Evolutionary conservation across 176 grass and related monocot species (phyloP).

Genomic region (Avena insularis): DNA sequence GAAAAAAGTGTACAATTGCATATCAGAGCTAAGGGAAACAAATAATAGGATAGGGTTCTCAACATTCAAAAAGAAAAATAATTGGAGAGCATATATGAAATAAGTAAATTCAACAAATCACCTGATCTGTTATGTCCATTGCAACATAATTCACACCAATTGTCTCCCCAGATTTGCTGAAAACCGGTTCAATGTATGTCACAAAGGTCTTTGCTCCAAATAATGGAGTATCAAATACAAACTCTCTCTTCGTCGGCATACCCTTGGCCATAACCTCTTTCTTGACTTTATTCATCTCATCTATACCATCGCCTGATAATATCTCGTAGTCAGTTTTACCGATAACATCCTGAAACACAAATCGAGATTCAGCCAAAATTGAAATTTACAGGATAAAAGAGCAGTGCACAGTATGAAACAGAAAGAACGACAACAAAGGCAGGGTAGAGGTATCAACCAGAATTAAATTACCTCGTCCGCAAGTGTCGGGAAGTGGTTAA

Average conservation of each 20-base stretch:
- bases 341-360: constrained; percentile 82
- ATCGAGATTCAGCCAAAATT: constrained; percentile 30
- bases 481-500: constrained; percentile 93
- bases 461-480: constrained; percentile 79
- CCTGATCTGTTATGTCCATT: constrained; percentile 94
- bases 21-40: constrained; percentile 13
- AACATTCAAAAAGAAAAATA: constrained; percentile 25
- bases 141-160: constrained; percentile 96
- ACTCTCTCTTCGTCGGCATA: constrained; percentile 79
- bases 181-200: constrained; percentile 91
- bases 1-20: constrained; percentile 10
- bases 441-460: background rate
- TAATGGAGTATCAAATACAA: constrained; percentile 76
- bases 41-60: constrained; percentile 20
- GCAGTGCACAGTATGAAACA: constrained; percentile 10
- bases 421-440: background rate
- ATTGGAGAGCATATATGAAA: constrained; percentile 32
- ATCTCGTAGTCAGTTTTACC: constrained; percentile 96
- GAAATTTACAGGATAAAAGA: constrained; percentile 22
- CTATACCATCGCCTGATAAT: constrained; percentile 74
- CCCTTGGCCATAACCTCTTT: constrained; percentile 70
- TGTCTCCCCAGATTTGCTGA: constrained; percentile 68
- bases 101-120: constrained; percentile 42
- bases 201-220: constrained; percentile 95
- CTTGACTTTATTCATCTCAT: constrained; percentile 88